These are phyloP conservation scores for Tolypocladium ovalisporum DNA, from an alignment of 2,329 filamentous ascomycete species.

Conservation along the genomic window DNA sequence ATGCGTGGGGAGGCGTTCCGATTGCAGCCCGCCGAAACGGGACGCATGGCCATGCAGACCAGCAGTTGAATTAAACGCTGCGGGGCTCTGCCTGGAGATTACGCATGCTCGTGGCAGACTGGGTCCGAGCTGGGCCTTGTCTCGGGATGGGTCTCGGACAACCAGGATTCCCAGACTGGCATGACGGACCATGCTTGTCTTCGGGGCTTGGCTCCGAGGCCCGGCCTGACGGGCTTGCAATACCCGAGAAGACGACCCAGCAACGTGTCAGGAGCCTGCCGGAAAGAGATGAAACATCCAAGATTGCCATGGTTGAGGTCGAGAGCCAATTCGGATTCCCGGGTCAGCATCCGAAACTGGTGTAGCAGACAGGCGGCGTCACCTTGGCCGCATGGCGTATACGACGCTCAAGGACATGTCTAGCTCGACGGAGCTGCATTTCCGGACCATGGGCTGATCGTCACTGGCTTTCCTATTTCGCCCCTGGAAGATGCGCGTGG, in stretches of 20 bases:
- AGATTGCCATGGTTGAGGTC: background rate
- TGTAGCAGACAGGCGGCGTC: background rate
- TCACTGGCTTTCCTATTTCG: background rate
- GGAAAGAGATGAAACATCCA: background rate
- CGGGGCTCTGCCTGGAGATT: background rate
- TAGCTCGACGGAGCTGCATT: background rate
- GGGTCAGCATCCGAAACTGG: background rate
- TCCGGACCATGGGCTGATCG: background rate
- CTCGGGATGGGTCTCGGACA: background rate
- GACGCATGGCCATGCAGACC: background rate
- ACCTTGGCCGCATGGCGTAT: background rate
- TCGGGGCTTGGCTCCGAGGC: background rate
- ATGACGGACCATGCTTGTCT: background rate
- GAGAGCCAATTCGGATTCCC: background rate
- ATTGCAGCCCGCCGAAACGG: background rate
- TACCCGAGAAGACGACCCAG: background rate
- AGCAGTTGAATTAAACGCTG: conserved; percentile 1
- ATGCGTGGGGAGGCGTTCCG: background rate
- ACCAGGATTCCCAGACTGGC: background rate
- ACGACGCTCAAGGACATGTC: background rate
- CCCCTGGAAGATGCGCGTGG: background rate
- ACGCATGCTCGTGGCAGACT: background rate
- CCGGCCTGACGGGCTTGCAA: background rate
- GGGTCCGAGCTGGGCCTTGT: background rate
- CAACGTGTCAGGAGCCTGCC: background rate